These are phyloP conservation scores for Dictyostelium capitatum DNA, from an alignment of 78 protist species.

Conservation along the genomic window DNA sequence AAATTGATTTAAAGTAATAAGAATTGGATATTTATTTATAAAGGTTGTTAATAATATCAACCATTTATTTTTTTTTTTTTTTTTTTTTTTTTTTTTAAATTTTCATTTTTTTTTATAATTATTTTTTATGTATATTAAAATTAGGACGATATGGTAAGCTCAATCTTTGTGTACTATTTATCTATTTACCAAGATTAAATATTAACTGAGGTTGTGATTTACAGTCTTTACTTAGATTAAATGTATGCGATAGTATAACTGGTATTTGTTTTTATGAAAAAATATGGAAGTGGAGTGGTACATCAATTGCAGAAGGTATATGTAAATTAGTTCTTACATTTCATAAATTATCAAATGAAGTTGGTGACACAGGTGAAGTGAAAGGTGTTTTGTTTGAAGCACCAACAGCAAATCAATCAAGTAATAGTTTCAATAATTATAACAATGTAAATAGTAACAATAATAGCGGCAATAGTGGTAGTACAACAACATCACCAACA, in stretches of 20 bases:
- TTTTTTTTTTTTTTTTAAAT: no score
- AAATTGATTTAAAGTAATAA: no score
- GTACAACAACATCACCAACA: neutral
- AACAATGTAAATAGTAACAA: neutral
- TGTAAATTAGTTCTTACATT: slow-evolving; percentile 74
- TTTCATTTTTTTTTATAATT: no score
- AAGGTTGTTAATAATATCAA: no score
- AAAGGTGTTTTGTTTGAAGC: slow-evolving; percentile 68
- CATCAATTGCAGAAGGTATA: slow-evolving; percentile 76
- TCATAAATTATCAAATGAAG: slow-evolving; percentile 74
- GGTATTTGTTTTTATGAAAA: slow-evolving; percentile 75
- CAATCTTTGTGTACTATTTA: no score
- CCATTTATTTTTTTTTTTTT: no score
- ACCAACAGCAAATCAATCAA: slow-evolving; percentile 28
- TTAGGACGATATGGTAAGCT: no score
- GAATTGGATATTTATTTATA: no score
- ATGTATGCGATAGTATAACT: slow-evolving; percentile 69
- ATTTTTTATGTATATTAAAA: no score
- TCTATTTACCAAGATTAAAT: no score
- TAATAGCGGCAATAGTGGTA: neutral
- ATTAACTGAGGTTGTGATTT: no score
- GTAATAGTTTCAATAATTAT: neutral
- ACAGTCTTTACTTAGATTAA: slow-evolving; percentile 57
- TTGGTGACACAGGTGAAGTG: slow-evolving; percentile 75
- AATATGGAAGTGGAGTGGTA: slow-evolving; percentile 82